phyloP scores from a whole-genome alignment of 768 basidiomycete species.

The Rhodosporidiobolus odoratus region DNA sequence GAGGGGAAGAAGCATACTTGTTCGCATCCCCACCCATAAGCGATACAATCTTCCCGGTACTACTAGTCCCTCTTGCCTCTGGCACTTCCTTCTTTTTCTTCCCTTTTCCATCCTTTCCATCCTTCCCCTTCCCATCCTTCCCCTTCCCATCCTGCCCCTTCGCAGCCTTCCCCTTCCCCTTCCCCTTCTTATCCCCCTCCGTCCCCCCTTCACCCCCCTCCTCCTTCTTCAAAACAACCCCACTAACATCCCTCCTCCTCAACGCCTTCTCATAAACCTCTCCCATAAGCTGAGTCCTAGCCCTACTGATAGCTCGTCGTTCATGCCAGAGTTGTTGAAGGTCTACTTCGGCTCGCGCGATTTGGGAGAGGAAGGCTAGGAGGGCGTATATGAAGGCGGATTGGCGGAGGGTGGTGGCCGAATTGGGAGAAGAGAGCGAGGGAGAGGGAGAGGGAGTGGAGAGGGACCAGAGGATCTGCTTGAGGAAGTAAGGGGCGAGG shows the following conservation, averaged over 20 bases:
- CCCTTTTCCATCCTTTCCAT: conserved; percentile 15
- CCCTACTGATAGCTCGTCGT: conserved; percentile 20
- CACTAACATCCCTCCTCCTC: conserved; percentile 27
- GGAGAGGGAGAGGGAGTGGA: too few relatives aligned
- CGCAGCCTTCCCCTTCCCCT: conserved; percentile 12
- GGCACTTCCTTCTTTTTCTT: conserved; percentile 19
- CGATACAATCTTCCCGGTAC: conserved; percentile 28
- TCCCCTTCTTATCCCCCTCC: neutral
- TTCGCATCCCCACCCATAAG: conserved; percentile 42
- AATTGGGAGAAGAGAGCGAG: neutral
- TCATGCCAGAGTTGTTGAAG: conserved; percentile 34
- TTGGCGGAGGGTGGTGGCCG: conserved; percentile 9
- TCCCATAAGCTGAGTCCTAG: conserved; percentile 15
- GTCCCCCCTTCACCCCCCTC: neutral
- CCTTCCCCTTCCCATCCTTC: conserved; percentile 6
- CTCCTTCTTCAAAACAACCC: conserved; percentile 5
- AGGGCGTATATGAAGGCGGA: conserved; percentile 37
- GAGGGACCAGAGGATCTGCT: conserved; percentile 33
- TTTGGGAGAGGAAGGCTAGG: conserved; percentile 34
- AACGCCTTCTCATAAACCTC: conserved; percentile 39
- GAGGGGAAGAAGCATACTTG: conserved; percentile 52
- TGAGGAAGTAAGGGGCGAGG: conserved; percentile 28
- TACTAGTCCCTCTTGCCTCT: conserved; percentile 32
- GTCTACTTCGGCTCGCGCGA: conserved; percentile 32
- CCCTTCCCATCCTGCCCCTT: conserved; percentile 33